A percentile compares a stretch with the other conserved stretches of the same genome.
Conservation (phyloP, 148 eudicot genomes). For the Gaultheria prostrata region DNA sequence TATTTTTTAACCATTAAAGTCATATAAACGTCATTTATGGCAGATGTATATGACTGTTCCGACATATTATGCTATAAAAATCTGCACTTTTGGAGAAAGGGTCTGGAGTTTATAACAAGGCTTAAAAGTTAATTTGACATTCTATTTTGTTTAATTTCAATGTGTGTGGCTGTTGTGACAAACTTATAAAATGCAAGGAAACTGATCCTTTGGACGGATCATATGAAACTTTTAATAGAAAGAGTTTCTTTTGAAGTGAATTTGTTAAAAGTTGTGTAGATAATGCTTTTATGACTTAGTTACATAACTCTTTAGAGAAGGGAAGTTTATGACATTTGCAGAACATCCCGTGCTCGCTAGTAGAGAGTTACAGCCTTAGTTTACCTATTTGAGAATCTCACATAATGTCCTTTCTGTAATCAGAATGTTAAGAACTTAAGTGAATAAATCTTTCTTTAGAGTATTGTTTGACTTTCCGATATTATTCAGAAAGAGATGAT, state of each 20-base stretch:
- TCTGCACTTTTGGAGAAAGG: conserved; percentile 11
- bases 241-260: neutral
- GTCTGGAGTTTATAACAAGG: neutral
- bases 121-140: neutral
- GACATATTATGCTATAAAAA: neutral
- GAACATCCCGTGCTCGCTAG: neutral
- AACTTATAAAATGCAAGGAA: neutral
- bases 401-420: neutral
- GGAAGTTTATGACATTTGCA: neutral
- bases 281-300: neutral
- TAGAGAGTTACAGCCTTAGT: neutral
- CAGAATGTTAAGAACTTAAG: neutral
- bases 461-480: neutral
- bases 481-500: neutral
- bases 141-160: neutral
- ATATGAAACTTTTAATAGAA: neutral
- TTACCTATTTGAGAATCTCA: neutral
- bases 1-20: neutral
- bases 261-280: neutral
- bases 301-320: neutral
- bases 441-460: neutral
- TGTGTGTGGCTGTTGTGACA: neutral
- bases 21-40: neutral
- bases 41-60: neutral
- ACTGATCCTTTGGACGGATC: neutral